Conservation (phyloP, 2,329 filamentous ascomycete genomes). For the Fusarium caatingaense region DNA sequence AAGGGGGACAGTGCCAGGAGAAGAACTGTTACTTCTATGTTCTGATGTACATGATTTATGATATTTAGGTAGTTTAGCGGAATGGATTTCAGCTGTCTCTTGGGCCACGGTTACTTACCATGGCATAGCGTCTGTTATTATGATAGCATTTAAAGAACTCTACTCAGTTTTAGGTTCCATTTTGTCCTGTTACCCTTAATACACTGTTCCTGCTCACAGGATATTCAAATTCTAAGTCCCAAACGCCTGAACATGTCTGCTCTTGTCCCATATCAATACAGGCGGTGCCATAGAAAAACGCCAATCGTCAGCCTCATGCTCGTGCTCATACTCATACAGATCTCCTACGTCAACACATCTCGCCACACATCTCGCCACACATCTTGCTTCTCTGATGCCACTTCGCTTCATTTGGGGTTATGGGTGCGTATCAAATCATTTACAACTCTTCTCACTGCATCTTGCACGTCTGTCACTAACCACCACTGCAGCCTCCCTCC, state of each 20-base stretch:
- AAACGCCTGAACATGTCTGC: conserved; percentile 21
- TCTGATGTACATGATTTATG: conserved; percentile 3
- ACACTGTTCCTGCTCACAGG: conserved; percentile 1
- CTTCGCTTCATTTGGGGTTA: conserved; percentile 44
- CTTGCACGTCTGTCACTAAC: conserved; percentile 46
- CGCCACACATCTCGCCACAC: conserved; percentile 35
- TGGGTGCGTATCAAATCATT: conserved; percentile 48
- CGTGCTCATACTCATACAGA: conserved; percentile 25
- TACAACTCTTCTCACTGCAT: conserved; percentile 49
- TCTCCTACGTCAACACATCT: conserved; percentile 37
- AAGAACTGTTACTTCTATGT: conserved; percentile 14
- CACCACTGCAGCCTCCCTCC: conserved; percentile 43
- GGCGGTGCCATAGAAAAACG: conserved; percentile 16
- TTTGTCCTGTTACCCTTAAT: not conserved
- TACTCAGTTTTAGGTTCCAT: not conserved
- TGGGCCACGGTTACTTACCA: not conserved
- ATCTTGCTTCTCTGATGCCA: conserved; percentile 36
- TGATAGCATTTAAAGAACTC: not conserved
- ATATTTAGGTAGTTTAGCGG: not conserved
- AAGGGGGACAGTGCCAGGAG: conserved; percentile 41
- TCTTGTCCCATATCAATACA: conserved; percentile 20
- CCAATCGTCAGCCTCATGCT: conserved; percentile 11
- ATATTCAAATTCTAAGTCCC: not conserved
- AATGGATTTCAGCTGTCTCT: not conserved
- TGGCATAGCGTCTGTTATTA: not conserved